Conservation (phyloP, 2,329 filamentous ascomycete genomes). For the Xylaria sp. region DNA sequence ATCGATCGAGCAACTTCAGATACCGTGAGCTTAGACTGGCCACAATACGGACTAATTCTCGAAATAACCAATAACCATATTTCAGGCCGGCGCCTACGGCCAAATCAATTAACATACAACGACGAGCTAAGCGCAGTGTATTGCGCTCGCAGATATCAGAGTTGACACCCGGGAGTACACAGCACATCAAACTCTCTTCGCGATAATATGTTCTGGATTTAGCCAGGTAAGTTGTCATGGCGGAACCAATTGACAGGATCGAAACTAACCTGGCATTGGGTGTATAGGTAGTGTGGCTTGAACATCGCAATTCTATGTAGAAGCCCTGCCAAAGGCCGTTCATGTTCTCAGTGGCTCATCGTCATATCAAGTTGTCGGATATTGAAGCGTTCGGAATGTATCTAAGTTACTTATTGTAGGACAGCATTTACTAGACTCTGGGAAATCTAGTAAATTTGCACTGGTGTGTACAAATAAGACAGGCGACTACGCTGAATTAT, state of each 20-base stretch:
- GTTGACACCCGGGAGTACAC: neutral
- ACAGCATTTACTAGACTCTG: neutral
- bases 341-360: neutral
- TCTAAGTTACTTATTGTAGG: too few relatives aligned
- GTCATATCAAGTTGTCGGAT: neutral
- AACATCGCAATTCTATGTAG: neutral
- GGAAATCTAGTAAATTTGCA: neutral
- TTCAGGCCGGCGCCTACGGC: too few relatives aligned
- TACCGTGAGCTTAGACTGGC: constrained; percentile 51
- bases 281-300: neutral
- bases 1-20: constrained; percentile 60
- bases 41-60: too few relatives aligned
- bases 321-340: neutral
- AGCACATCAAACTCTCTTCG: neutral
- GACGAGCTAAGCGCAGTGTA: neutral
- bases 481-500: too few relatives aligned
- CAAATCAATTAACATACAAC: too few relatives aligned
- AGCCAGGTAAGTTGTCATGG: neutral
- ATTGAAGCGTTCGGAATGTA: neutral
- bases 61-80: too few relatives aligned
- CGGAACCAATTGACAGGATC: neutral
- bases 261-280: neutral
- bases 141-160: neutral
- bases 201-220: neutral
- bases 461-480: too few relatives aligned